A percentile compares a stretch with the other conserved stretches of the same genome.
phyloP scores from a whole-genome alignment of 2,329 filamentous ascomycete genomes.

The Aspergillus ochraceus region DNA sequence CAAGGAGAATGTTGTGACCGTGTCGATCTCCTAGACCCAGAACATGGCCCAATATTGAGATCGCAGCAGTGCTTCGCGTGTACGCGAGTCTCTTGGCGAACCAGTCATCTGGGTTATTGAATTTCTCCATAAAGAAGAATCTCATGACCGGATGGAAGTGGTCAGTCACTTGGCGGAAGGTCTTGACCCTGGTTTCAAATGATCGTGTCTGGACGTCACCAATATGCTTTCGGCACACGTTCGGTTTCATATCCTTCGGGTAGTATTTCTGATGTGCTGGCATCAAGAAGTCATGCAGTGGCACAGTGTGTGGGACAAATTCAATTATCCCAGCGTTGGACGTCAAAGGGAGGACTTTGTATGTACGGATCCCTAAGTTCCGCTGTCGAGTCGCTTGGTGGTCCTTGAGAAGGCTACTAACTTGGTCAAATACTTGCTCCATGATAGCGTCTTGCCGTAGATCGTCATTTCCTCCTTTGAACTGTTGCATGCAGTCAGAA shows the following conservation, averaged over 20 bases:
- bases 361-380: slow-evolving; percentile 86
- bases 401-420: slow-evolving; percentile 82
- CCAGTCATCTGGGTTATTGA: slow-evolving; percentile 93
- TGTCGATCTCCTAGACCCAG: slow-evolving; percentile 92
- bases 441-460: slow-evolving; percentile 96
- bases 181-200: slow-evolving; percentile 68
- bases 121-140: slow-evolving; percentile 96
- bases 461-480: slow-evolving; percentile 95
- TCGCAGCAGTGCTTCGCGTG: slow-evolving; percentile 87
- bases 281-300: slow-evolving; percentile 87
- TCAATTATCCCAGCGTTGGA: slow-evolving; percentile 88
- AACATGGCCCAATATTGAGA: slow-evolving; percentile 91
- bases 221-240: slow-evolving; percentile 77
- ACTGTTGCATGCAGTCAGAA: slow-evolving; percentile 41
- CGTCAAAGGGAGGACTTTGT: slow-evolving; percentile 92
- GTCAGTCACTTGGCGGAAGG: slow-evolving; percentile 75
- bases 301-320: slow-evolving; percentile 91
- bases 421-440: slow-evolving; percentile 98
- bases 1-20: slow-evolving; percentile 93
- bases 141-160: slow-evolving; percentile 90
- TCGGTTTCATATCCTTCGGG: slow-evolving; percentile 77
- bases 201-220: slow-evolving; percentile 68
- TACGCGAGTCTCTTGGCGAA: slow-evolving; percentile 87
- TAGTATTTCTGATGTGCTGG: slow-evolving; percentile 86
- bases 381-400: slow-evolving; percentile 86